These are phyloP conservation scores for Botryococcus braunii DNA, from an alignment of 163 green algal species.

Conservation along the genomic window DNA sequence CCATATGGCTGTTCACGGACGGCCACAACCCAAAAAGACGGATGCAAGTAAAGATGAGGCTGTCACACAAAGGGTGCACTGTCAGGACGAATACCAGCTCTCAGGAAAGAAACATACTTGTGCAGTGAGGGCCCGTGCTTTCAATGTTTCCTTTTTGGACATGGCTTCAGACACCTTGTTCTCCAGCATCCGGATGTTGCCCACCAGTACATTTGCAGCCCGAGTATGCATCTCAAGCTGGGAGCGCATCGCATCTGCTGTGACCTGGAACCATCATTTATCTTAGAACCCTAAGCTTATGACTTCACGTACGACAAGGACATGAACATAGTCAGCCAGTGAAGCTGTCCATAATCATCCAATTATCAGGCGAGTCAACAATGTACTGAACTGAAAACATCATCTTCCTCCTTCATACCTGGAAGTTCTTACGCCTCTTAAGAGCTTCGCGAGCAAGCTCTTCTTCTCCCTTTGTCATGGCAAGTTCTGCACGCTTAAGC, in stretches of 20 bases:
- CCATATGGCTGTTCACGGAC: too few species aligned
- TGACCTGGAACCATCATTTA: constrained; percentile 50
- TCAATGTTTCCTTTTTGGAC: constrained; percentile 99
- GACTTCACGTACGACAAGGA: too few species aligned
- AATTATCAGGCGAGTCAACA: too few species aligned
- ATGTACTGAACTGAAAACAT: too few species aligned
- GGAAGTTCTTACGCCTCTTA: constrained; percentile 77
- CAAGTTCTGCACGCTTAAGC: constrained; percentile 86
- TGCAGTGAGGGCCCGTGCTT: constrained; percentile 84
- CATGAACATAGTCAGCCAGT: not conserved
- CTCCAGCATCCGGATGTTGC: constrained; percentile 90
- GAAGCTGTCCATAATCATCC: not conserved
- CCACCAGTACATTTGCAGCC: constrained; percentile 81
- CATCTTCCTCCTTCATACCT: constrained; percentile 31
- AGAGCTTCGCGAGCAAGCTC: constrained; percentile 92
- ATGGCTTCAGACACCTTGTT: constrained; percentile 90
- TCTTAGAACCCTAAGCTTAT: not conserved
- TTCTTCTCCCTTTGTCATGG: constrained; percentile 90
- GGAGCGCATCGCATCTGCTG: constrained; percentile 64
- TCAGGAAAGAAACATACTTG: constrained; percentile 37
- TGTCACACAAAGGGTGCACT: too few species aligned
- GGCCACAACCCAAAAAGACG: too few species aligned
- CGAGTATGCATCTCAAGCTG: constrained; percentile 83
- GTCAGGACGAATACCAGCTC: too few species aligned
- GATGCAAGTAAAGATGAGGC: too few species aligned